Percentiles rank a stretch among this genome's conserved stretches.
These are phyloP conservation scores for Eucalyptus pumila DNA, from an alignment of 345 rosid genomes.

Conservation along the genomic window DNA sequence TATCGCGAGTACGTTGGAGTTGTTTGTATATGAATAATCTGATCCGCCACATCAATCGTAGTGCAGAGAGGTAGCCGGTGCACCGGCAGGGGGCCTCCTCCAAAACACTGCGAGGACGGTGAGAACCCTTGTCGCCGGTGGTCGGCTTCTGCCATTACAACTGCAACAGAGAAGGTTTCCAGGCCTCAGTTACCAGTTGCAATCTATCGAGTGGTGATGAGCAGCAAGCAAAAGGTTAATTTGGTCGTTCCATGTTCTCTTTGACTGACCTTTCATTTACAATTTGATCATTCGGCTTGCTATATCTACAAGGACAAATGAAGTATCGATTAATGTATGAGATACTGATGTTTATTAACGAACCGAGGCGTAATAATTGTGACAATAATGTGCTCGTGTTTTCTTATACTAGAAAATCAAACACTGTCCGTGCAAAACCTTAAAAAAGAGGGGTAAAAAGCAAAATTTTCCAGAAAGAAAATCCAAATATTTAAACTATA, in stretches of 20 bases:
- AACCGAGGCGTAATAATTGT: background rate
- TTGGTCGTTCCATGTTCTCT: background rate
- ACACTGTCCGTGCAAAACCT: background rate
- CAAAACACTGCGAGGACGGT: background rate
- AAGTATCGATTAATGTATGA: background rate
- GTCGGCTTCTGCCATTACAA: background rate
- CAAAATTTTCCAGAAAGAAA: background rate
- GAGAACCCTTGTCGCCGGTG: background rate
- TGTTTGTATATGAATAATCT: background rate
- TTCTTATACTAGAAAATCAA: background rate
- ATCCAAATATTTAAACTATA: background rate
- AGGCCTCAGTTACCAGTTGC: background rate
- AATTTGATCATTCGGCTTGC: background rate
- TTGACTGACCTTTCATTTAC: background rate
- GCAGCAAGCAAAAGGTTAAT: background rate
- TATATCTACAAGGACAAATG: background rate
- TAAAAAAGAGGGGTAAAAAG: background rate
- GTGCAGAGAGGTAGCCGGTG: background rate
- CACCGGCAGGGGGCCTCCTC: background rate
- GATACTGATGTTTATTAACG: background rate
- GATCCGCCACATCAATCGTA: background rate
- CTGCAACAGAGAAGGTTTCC: background rate
- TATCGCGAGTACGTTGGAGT: rapidly evolving
- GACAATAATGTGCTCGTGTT: background rate
- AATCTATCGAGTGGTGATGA: background rate